A percentile compares a stretch with the other conserved stretches of the same genome.
Evolutionary conservation across 179 eudicot genomes (phyloP).

Genomic region (Beta lomatogona): DNA sequence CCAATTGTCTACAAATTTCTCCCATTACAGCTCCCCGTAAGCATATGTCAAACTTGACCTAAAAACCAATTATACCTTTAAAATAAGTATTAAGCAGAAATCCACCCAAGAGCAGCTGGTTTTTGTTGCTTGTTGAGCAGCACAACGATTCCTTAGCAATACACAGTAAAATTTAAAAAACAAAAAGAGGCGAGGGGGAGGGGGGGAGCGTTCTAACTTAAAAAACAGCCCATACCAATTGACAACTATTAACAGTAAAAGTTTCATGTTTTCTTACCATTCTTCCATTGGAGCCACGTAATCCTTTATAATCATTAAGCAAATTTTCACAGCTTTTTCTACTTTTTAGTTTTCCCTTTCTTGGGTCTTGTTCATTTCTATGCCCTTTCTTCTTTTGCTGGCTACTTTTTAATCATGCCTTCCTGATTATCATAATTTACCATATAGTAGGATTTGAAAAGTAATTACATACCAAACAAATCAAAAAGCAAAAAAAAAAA

Average conservation of each 20-base stretch:
- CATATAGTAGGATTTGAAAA: neutral
- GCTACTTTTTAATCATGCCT: neutral
- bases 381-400: neutral
- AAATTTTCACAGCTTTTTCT: neutral
- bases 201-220: neutral
- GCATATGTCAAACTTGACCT: slow-evolving; percentile 19
- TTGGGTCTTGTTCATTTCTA: neutral
- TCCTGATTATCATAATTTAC: neutral
- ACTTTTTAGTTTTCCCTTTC: neutral
- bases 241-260: slow-evolving; percentile 5
- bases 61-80: slow-evolving; percentile 25
- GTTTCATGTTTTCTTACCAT: neutral
- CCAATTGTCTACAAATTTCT: slow-evolving; percentile 20
- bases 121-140: slow-evolving; percentile 30
- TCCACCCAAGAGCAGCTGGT: slow-evolving; percentile 29
- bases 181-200: neutral
- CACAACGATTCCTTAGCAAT: slow-evolving; percentile 28
- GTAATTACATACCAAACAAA: neutral
- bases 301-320: neutral
- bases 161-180: slow-evolving; percentile 12
- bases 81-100: slow-evolving; percentile 21
- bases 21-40: slow-evolving; percentile 26
- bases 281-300: neutral
- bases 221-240: slow-evolving; percentile 15
- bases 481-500: neutral